These are phyloP conservation scores for Zygoascus bituminiphila DNA, from an alignment of 805 yeast genomes.

Conservation along the genomic window DNA sequence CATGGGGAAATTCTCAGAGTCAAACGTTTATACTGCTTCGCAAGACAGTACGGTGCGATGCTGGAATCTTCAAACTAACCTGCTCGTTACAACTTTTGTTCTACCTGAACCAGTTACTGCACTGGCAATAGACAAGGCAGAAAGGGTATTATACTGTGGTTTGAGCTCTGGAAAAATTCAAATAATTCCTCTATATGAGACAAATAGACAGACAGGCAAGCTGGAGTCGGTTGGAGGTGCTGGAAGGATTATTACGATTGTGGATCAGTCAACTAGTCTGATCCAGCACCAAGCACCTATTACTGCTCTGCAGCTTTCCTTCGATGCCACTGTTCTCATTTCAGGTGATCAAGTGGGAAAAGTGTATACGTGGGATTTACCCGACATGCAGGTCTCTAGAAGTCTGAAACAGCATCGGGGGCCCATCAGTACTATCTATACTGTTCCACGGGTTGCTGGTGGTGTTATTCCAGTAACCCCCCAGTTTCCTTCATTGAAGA, in stretches of 20 bases:
- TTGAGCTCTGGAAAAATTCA: slow-evolving; percentile 53
- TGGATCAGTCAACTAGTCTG: slow-evolving; percentile 19
- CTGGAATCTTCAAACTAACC: slow-evolving; percentile 44
- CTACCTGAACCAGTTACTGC: slow-evolving; percentile 48
- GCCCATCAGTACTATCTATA: slow-evolving; percentile 15
- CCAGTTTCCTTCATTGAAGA: slow-evolving; percentile 23
- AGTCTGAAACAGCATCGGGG: slow-evolving; percentile 22
- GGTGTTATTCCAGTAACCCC: slow-evolving; percentile 5
- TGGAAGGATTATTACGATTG: slow-evolving; percentile 39
- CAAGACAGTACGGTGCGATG: slow-evolving; percentile 67
- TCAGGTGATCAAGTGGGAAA: slow-evolving; percentile 72
- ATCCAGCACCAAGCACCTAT: slow-evolving; percentile 32
- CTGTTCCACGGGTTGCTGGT: slow-evolving; percentile 8
- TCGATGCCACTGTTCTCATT: slow-evolving; percentile 66
- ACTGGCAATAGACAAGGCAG: slow-evolving; percentile 68
- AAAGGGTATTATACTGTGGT: slow-evolving; percentile 67
- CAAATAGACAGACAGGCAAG: slow-evolving; percentile 29
- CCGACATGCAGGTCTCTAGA: slow-evolving; percentile 28
- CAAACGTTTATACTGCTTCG: slow-evolving; percentile 61
- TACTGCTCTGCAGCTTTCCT: slow-evolving; percentile 48
- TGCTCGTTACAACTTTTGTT: slow-evolving; percentile 63
- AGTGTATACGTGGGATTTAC: slow-evolving; percentile 56
- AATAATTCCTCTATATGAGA: slow-evolving; percentile 42
- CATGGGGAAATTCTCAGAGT: slow-evolving; percentile 49
- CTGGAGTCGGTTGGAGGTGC: slow-evolving; percentile 58